Conservation (phyloP, 192 early-diverging fungal species). For the Gaertneriomyces semiglobifer region DNA sequence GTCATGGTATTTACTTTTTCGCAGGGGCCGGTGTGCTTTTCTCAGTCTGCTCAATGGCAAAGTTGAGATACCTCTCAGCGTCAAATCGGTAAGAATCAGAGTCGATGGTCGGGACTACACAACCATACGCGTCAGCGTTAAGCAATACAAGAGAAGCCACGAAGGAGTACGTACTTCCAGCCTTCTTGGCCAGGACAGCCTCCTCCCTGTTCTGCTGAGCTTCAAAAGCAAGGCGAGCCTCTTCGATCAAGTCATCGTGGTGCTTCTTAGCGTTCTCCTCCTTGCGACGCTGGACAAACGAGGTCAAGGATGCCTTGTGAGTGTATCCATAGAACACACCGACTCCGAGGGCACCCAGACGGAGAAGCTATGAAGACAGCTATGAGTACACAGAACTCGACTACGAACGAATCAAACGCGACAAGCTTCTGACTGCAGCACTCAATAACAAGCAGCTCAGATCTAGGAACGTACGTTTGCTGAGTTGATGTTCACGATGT, state of each 20-base stretch:
- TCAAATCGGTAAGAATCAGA: conserved; percentile 48
- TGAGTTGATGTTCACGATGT: conserved; percentile 50
- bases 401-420: background rate
- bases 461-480: conserved; percentile 40
- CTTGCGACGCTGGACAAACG: conserved; percentile 40
- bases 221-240: conserved; percentile 52
- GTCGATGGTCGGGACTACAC: conserved; percentile 45
- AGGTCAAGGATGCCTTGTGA: conserved; percentile 38
- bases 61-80: conserved; percentile 47
- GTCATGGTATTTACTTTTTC: conserved; percentile 19
- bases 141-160: background rate
- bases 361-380: conserved; percentile 38
- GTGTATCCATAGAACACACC: conserved; percentile 50
- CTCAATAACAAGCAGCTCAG: conserved; percentile 11
- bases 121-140: conserved; percentile 3
- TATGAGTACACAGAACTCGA: conserved; percentile 8
- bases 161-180: conserved; percentile 40
- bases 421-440: background rate
- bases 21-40: conserved; percentile 1
- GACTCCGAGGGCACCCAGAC: conserved; percentile 42
- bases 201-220: conserved; percentile 45
- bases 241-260: conserved; percentile 49
- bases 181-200: conserved; percentile 38
- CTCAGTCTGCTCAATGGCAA: conserved; percentile 26
- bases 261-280: conserved; percentile 20